A percentile compares a stretch with the other conserved stretches of the same genome.
Evolutionary conservation across 768 basidiomycete species (phyloP).

Genomic region (Suillus luteus): DNA sequence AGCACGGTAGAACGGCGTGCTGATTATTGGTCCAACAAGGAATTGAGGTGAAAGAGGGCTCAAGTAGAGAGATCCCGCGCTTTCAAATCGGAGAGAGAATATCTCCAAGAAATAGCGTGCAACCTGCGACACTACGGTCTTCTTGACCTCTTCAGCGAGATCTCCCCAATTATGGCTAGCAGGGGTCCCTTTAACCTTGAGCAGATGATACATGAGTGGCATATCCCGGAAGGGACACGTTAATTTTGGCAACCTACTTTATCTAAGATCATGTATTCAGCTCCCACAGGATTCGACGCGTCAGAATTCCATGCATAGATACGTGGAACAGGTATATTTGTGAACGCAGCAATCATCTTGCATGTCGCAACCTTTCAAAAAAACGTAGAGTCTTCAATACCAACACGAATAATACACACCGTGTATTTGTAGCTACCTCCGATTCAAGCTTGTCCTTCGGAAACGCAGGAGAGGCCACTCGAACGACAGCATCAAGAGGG

Average conservation of each 20-base stretch:
- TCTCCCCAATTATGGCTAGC: neutral
- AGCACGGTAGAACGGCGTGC: neutral
- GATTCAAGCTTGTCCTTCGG: constrained; percentile 1
- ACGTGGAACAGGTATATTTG: neutral
- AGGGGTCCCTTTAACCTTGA: neutral
- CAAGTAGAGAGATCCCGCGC: constrained; percentile 7
- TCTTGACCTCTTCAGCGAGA: neutral
- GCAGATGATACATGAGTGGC: no score
- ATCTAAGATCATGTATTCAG: neutral
- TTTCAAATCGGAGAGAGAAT: constrained; percentile 5
- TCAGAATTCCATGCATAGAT: constrained; percentile 1
- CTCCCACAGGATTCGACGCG: neutral
- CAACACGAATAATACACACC: neutral
- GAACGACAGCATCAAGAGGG: neutral
- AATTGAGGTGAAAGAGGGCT: neutral
- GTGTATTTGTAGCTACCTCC: neutral
- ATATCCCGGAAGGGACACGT: neutral
- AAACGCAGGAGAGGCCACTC: constrained; percentile 1
- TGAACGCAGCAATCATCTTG: neutral
- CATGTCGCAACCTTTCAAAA: neutral
- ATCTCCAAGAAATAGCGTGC: constrained; percentile 6
- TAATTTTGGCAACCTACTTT: neutral
- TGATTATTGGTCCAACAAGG: neutral
- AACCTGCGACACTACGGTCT: constrained; percentile 6
- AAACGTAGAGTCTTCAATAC: neutral